Conservation (phyloP, 768 basidiomycete genomes). For the Leccinum fibrillosum region DNA sequence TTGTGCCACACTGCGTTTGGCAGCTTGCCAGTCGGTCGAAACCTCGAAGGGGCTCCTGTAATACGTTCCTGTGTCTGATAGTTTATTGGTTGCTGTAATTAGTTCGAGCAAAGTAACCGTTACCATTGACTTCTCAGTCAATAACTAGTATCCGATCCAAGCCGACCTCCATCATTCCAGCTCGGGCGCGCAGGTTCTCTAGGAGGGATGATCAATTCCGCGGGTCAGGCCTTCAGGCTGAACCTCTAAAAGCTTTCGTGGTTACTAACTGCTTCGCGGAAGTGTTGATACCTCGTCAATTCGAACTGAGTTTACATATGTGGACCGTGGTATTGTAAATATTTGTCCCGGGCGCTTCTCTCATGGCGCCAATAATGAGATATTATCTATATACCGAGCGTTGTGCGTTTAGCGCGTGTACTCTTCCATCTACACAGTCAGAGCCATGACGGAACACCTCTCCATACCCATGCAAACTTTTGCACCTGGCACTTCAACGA, state of each 20-base stretch:
- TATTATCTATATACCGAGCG: not conserved
- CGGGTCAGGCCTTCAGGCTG: too few species aligned
- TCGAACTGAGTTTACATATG: too few species aligned
- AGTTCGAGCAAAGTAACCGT: not conserved
- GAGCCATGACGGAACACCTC: constrained; percentile 16
- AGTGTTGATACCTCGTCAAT: not conserved
- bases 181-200: too few species aligned
- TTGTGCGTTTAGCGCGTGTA: constrained; percentile 1
- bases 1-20: not conserved
- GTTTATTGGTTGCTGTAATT: not conserved
- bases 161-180: too few species aligned
- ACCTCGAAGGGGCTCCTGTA: not conserved
- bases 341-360: constrained; percentile 11
- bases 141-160: not conserved
- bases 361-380: not conserved
- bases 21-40: not conserved
- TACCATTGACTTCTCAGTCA: not conserved
- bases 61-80: not conserved
- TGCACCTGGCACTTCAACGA: not conserved
- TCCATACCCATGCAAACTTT: constrained; percentile 20
- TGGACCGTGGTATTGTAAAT: not conserved
- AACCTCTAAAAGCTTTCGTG: not conserved
- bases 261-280: not conserved
- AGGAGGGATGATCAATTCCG: too few species aligned
- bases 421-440: not conserved